Percentiles rank a stretch among this genome's conserved stretches.
Conservation (phyloP, 1,139 yeast genomes). For the Taphrina flavorubra region DNA sequence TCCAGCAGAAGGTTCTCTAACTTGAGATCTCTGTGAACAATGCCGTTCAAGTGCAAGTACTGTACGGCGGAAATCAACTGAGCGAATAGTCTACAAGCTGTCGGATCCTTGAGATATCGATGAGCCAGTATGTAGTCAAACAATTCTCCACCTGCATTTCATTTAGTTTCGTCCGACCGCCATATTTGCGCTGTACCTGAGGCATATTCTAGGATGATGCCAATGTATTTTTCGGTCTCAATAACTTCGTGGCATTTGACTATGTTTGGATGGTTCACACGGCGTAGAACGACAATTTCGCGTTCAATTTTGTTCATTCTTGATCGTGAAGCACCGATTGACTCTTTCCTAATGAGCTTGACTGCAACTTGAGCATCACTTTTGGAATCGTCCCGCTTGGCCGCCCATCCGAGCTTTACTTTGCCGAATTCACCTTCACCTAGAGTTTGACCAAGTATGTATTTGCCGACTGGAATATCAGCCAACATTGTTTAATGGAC, state of each 20-base stretch:
- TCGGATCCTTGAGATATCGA: constrained; percentile 80
- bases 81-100: constrained; percentile 86
- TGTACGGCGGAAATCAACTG: constrained; percentile 93
- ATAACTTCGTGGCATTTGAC: constrained; percentile 89
- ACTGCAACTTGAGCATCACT: constrained; percentile 74
- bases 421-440: constrained; percentile 97
- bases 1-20: constrained; percentile 72
- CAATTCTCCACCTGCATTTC: constrained; percentile 75
- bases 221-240: constrained; percentile 92
- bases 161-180: not conserved
- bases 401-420: constrained; percentile 88
- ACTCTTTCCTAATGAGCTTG: constrained; percentile 84
- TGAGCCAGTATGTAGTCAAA: constrained; percentile 90
- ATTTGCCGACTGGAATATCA: constrained; percentile 67
- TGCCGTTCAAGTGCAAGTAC: constrained; percentile 83
- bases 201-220: constrained; percentile 94
- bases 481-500: constrained; percentile 34
- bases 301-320: constrained; percentile 87
- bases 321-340: constrained; percentile 62
- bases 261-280: constrained; percentile 84
- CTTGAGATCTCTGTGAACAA: constrained; percentile 80
- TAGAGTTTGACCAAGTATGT: constrained; percentile 86
- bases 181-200: constrained; percentile 57
- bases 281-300: constrained; percentile 87
- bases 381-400: constrained; percentile 20